phyloP scores from a whole-genome alignment of 352 stramenopile genomes.

The Pythium phragmiticola region DNA sequence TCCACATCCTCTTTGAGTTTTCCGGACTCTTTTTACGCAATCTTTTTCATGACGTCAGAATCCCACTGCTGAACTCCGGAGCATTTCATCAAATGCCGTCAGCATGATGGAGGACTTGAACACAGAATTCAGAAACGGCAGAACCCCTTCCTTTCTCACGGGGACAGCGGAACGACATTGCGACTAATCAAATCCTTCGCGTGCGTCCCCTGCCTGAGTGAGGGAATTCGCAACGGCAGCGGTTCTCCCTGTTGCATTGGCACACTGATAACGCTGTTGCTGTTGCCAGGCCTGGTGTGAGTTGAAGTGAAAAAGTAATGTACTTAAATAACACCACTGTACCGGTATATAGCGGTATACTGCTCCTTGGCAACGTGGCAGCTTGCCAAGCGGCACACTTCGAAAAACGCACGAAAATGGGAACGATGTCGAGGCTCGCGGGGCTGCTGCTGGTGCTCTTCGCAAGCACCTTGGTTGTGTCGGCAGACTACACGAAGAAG shows the following conservation, averaged over 20 bases:
- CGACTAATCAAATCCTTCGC: too few species aligned
- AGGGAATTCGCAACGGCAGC: too few species aligned
- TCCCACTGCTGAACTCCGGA: too few species aligned
- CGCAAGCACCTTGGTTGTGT: slow-evolving; percentile 2
- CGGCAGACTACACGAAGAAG: slow-evolving; percentile 45
- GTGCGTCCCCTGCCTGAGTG: too few species aligned
- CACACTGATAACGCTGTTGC: too few species aligned
- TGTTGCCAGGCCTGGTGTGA: not conserved
- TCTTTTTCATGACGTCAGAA: too few species aligned
- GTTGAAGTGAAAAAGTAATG: not conserved
- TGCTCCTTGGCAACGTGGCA: slow-evolving; percentile 22
- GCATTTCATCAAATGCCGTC: not conserved
- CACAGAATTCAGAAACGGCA: too few species aligned
- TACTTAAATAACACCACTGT: not conserved
- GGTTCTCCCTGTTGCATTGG: too few species aligned
- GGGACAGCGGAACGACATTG: too few species aligned
- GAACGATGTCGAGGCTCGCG: not conserved
- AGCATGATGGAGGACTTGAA: not conserved
- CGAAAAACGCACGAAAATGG: slow-evolving; percentile 3
- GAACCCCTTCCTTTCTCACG: too few species aligned
- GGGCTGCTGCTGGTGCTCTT: slow-evolving; percentile 11
- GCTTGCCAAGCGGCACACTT: not conserved
- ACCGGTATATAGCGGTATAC: slow-evolving; percentile 10
- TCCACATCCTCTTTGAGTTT: too few species aligned
- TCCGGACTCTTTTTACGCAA: not conserved